These are phyloP conservation scores for Ascochyta lentis DNA, from an alignment of 2,329 filamentous ascomycete genomes.

Conservation along the genomic window DNA sequence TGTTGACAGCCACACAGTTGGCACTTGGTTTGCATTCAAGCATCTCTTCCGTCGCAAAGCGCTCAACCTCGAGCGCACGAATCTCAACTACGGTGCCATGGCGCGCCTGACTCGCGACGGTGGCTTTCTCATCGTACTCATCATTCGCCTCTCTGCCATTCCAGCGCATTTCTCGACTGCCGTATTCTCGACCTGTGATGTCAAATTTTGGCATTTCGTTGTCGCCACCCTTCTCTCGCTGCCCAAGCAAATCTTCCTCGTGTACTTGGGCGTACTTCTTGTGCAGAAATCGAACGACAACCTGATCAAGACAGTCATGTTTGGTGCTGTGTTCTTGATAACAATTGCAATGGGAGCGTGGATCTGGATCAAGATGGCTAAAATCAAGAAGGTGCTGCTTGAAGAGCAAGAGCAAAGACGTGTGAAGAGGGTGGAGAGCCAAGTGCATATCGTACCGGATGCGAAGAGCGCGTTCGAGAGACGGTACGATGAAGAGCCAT, in stretches of 20 bases:
- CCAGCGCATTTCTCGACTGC: constrained; percentile 46
- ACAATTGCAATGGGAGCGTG: constrained; percentile 40
- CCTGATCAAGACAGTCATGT: constrained; percentile 39
- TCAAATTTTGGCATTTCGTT: constrained; percentile 46
- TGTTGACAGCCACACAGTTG: constrained; percentile 32
- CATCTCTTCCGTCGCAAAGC: constrained; percentile 39
- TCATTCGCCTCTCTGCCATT: constrained; percentile 45
- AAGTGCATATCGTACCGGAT: constrained; percentile 22
- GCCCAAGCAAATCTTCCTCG: constrained; percentile 47
- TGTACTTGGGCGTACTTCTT: constrained; percentile 44
- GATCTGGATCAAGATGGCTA: constrained; percentile 45
- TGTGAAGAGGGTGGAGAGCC: constrained; percentile 24
- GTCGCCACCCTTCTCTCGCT: constrained; percentile 44
- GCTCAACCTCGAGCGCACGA: constrained; percentile 43
- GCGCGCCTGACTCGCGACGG: constrained; percentile 44
- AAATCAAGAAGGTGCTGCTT: constrained; percentile 39
- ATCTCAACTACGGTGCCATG: constrained; percentile 47
- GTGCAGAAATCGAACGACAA: constrained; percentile 36
- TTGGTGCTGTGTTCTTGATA: constrained; percentile 38
- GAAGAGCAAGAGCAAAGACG: constrained; percentile 42
- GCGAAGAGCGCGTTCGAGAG: constrained; percentile 28
- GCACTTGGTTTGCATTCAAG: constrained; percentile 48
- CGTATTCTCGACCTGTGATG: constrained; percentile 47
- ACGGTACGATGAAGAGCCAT: constrained; percentile 26
- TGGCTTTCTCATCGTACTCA: constrained; percentile 43